Conservation (phyloP, 169 alveolate genomes). For the Plasmodium gallinaceum region DNA sequence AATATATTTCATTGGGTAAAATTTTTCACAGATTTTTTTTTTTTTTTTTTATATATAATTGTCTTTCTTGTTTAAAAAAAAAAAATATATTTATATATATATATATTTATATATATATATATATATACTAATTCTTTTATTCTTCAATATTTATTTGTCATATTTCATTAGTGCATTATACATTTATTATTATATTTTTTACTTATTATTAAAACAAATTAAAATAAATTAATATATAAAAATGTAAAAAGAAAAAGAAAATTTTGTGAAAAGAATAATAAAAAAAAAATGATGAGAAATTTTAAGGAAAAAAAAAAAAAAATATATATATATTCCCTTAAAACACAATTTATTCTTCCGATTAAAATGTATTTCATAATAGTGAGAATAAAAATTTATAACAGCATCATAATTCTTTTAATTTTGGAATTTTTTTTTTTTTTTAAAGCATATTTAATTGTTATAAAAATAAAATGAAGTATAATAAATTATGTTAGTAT, state of each 20-base stretch:
- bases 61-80: background rate
- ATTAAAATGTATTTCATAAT: too few species aligned
- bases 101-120: background rate
- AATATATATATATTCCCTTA: too few species aligned
- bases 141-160: background rate
- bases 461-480: too few species aligned
- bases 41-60: background rate
- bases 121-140: background rate
- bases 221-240: background rate
- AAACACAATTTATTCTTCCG: too few species aligned
- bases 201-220: background rate
- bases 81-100: background rate
- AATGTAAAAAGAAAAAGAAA: background rate
- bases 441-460: too few species aligned
- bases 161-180: background rate
- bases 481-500: too few species aligned
- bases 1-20: background rate
- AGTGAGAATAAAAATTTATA: too few species aligned
- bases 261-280: background rate
- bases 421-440: too few species aligned
- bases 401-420: too few species aligned
- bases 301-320: too few species aligned
- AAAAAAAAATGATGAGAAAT: background rate
- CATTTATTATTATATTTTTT: constrained; percentile 3
- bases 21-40: background rate